phyloP scores from a whole-genome alignment of 2,329 filamentous ascomycete species.

The Claviceps sp. region DNA sequence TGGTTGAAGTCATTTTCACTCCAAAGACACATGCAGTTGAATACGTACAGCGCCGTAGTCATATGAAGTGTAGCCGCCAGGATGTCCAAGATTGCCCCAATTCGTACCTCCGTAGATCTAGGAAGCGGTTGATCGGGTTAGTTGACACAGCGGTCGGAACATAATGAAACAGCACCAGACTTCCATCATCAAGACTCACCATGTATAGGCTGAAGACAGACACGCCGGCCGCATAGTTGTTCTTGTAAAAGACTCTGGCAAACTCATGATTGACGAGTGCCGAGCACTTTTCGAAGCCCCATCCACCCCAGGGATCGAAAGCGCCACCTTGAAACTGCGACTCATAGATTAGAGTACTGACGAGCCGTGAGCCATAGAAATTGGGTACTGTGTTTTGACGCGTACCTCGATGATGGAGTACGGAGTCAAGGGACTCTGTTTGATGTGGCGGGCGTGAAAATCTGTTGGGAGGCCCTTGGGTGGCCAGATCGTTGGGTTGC shows the following conservation, averaged over 20 bases:
- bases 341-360: neutral
- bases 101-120: constrained; percentile 65
- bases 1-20: constrained; percentile 6
- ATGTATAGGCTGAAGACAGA: constrained; percentile 65
- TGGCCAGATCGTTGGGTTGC: constrained; percentile 45
- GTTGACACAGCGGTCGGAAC: neutral
- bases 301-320: constrained; percentile 64
- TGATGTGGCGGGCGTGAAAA: constrained; percentile 16
- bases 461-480: constrained; percentile 39
- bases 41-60: constrained; percentile 34
- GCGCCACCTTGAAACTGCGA: constrained; percentile 53
- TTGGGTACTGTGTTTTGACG: neutral
- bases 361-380: neutral
- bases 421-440: constrained; percentile 51
- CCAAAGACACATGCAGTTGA: neutral
- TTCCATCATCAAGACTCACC: constrained; percentile 26
- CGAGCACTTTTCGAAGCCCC: constrained; percentile 54
- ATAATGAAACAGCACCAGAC: neutral
- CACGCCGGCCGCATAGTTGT: constrained; percentile 51
- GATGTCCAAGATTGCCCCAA: constrained; percentile 67
- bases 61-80: constrained; percentile 48
- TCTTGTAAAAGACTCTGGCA: constrained; percentile 69
- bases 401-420: constrained; percentile 47
- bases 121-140: neutral
- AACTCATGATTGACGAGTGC: constrained; percentile 59